Evolutionary conservation across 2,329 filamentous ascomycete species (phyloP), one percentile per base, ranked within the genome.

Genomic region (Hawksworthiomyces lignivorus): DNA sequence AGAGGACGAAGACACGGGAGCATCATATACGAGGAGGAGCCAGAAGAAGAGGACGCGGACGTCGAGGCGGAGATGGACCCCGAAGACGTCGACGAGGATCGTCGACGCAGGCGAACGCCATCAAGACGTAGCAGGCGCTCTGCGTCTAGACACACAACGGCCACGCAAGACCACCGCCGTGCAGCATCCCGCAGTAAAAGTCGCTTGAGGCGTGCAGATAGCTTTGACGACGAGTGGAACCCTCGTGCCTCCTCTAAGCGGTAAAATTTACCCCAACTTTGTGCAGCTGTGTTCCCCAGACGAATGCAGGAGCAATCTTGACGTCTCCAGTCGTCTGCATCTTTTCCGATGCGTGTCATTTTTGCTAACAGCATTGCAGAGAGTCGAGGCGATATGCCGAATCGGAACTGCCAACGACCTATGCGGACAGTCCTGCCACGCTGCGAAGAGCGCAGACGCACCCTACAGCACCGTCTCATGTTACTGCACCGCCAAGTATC

Each of bases 401-500:
- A 31, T 37, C 50, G 4, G 50, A 50, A 9, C 8, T 44, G 18
- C 44, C 46, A 2, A 39, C 44, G 12, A 30, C 30, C 11, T 46
- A 46, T 18, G 33, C 33, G n/a, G 31, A 31, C 12, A 33, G 24
- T 17, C 43, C 46, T 4, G 36, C 43, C 9, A 28, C 39, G 10
- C 34, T 50, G 10, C 50, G 48, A 18, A 54, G 58, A 44, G 55
- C 61, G 12, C 57, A 61, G 36, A 61, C 61, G 20, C 57, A 47
- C 22, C 58, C 29, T 53, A 56, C 40, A 52, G 53, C 41, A n/a
- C 32, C 41, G 21, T 61, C 63, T 12, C 56, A 62, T 46, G 48
- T 56, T 31, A 54, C 60, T 9, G 57, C 62, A 12, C 55, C 60
- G 39, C 59, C 60, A 19, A 66, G 62, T 52, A 43, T 61, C 36